Percentiles rank a stretch among this genome's conserved stretches.
phyloP scores from a whole-genome alignment of 1,284 basidiomycete species.

The Anthracocystis setariae region DNA sequence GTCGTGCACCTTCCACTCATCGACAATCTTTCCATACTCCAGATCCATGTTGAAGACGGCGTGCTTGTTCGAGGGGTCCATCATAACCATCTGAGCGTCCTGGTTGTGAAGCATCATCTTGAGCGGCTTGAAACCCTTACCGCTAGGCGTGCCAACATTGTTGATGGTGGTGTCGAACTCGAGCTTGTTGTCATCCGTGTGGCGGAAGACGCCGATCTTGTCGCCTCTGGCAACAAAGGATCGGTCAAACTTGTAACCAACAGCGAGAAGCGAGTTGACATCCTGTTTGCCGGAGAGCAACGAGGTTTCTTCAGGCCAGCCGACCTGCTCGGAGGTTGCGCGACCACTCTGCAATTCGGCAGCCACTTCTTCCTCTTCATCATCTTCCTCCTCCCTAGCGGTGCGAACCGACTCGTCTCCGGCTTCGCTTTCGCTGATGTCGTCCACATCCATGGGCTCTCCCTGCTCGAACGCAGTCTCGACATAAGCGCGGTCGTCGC shows the following conservation, averaged over 20 bases:
- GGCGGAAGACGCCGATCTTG: conserved; percentile 96
- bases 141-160: conserved; percentile 82
- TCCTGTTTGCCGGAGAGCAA: conserved; percentile 47
- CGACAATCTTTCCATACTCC: conserved; percentile 94
- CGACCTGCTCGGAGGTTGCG: conserved; percentile 14
- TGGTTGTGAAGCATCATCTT: conserved; percentile 97
- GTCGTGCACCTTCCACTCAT: conserved; percentile 97
- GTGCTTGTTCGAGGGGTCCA: conserved; percentile 84
- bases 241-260: conserved; percentile 95
- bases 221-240: conserved; percentile 95
- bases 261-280: conserved; percentile 85
- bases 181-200: conserved; percentile 79
- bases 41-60: conserved; percentile 92
- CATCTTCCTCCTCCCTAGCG: conserved; percentile 64
- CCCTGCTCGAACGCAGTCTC: conserved; percentile 77
- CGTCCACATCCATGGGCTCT: conserved; percentile 76
- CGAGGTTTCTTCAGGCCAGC: conserved; percentile 45
- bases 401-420: conserved; percentile 47
- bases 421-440: conserved; percentile 54
- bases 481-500: conserved; percentile 74
- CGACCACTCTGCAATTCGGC: conserved; percentile 57
- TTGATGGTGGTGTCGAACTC: conserved; percentile 90
- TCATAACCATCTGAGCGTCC: conserved; percentile 93
- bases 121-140: conserved; percentile 84
- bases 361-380: conserved; percentile 73